Evolutionary conservation across 2,329 filamentous ascomycete genomes (phyloP), one percentile per base, ranked within the genome.

Genomic region (Aphanoascus verrucosus): DNA sequence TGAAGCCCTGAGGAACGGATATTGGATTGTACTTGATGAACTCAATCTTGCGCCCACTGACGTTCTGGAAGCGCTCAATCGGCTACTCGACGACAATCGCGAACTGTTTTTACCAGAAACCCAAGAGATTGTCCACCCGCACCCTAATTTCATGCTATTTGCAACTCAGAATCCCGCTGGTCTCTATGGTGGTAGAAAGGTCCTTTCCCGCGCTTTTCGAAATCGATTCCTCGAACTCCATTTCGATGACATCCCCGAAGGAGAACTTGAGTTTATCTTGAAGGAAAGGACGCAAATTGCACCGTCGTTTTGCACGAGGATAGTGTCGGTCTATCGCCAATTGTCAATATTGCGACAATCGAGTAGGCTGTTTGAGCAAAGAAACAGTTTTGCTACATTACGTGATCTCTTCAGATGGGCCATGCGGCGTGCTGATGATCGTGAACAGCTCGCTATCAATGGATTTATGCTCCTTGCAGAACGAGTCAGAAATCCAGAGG

Each of bases 11-110:
- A 80, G 91, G 44, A 83, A 94, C 65, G 93, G 93, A 8, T 87
- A 95, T 65, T 99, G 93, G 93, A 94, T 98, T 57, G 91, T 98
- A 17, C 81, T 99, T 1, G 93, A 99, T 65, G 94, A 99, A 68
- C 77, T 99, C 54, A 99, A 99, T 65, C 71, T 99, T 64, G 94
- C 94, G 0, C 93, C 94, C 0, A 97, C 91, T 0, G 93, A 99
- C 72, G 91, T 99, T 19, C 76, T 98, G 0, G 93, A 99, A 71
- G 93, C 93, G 0, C 75, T 99, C 38, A 99, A 99, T 69, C 84
- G 93, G 62, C 78, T 99, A 0, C 75, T 99, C 0, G 93, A 99
- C 62, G 93, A 99, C 64, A 99, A 98, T 62, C 79, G 93, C 56
- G 93, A 99, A 68, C 79, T 99, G 3, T 77, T 98, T 20, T 90